phyloP scores from a whole-genome alignment of 2,329 filamentous ascomycete genomes.

The Colletotrichum ledebouriae region DNA sequence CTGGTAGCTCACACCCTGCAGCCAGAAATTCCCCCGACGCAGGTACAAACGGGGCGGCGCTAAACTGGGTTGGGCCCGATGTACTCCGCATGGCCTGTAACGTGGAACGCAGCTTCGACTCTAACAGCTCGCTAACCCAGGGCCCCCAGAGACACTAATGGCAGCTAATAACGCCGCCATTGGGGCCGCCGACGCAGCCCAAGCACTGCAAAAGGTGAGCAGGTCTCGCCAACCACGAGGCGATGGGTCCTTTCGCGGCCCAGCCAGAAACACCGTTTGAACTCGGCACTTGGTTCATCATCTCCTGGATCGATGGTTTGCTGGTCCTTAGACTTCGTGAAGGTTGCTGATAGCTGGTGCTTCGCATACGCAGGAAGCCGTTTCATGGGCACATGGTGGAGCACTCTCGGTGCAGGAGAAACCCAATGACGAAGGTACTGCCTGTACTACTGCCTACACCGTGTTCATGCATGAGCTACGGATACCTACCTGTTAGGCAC shows the following conservation, averaged over 20 bases:
- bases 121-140: slow-evolving; percentile 32
- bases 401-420: too few species aligned
- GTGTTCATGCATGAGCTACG: slow-evolving; percentile 25
- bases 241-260: slow-evolving; percentile 3
- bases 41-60: slow-evolving; percentile 38
- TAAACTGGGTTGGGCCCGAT: slow-evolving; percentile 24
- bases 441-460: slow-evolving; percentile 3
- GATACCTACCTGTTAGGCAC: too few species aligned
- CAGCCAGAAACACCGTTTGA: slow-evolving; percentile 32
- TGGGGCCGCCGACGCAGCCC: slow-evolving; percentile 22
- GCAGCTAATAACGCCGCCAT: slow-evolving; percentile 39
- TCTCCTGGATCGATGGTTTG: background rate
- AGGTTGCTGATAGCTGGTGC: background rate
- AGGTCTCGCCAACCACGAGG: slow-evolving; percentile 29
- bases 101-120: slow-evolving; percentile 19
- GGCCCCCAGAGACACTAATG: slow-evolving; percentile 18
- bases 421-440: background rate
- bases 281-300: slow-evolving; percentile 19
- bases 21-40: slow-evolving; percentile 37
- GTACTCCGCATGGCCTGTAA: slow-evolving; percentile 38
- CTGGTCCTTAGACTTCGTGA: background rate
- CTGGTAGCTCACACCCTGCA: slow-evolving; percentile 24
- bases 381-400: background rate
- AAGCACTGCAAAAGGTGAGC: slow-evolving; percentile 5
- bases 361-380: slow-evolving; percentile 5